These are phyloP conservation scores for Pseudogymnoascus sp. DNA, from an alignment of 2,329 filamentous ascomycete species.

Conservation along the genomic window DNA sequence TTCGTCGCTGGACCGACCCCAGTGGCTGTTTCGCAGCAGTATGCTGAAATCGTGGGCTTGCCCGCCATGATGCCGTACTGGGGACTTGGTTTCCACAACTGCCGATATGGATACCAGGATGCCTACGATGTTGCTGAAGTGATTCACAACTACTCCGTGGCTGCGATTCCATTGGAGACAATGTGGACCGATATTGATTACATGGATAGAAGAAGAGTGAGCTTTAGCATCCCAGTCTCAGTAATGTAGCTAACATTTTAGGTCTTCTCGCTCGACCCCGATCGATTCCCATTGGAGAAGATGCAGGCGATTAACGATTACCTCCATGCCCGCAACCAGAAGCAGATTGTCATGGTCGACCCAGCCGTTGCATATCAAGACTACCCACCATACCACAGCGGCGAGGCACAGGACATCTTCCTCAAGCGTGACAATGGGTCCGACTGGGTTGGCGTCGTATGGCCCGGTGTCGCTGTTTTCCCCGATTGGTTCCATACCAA, in stretches of 20 bases:
- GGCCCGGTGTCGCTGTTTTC: slow-evolving; percentile 66
- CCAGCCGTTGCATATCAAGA: slow-evolving; percentile 49
- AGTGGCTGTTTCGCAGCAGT: slow-evolving; percentile 51
- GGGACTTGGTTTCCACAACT: slow-evolving; percentile 56
- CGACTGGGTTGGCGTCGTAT: slow-evolving; percentile 59
- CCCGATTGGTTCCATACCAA: slow-evolving; percentile 70
- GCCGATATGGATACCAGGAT: slow-evolving; percentile 56
- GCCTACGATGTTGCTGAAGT: slow-evolving; percentile 59
- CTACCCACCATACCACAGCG: slow-evolving; percentile 46
- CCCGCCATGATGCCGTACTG: slow-evolving; percentile 59
- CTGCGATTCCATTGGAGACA: slow-evolving; percentile 59
- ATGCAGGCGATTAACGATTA: slow-evolving; percentile 60
- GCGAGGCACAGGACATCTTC: slow-evolving; percentile 41
- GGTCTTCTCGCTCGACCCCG: slow-evolving; percentile 57
- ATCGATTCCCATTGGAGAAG: slow-evolving; percentile 52
- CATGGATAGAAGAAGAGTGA: slow-evolving; percentile 43
- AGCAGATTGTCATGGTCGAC: slow-evolving; percentile 74
- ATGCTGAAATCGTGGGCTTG: slow-evolving; percentile 47
- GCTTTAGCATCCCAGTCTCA: neutral
- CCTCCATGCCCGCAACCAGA: slow-evolving; percentile 59
- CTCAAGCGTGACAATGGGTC: slow-evolving; percentile 47
- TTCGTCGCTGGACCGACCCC: slow-evolving; percentile 54
- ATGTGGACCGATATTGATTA: slow-evolving; percentile 63
- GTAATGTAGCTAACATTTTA: slow-evolving; percentile 11
- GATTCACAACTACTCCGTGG: slow-evolving; percentile 58